A percentile compares a stretch with the other conserved stretches of the same genome.
Evolutionary conservation across 495 filamentous ascomycete species (phyloP).

Genomic region (Podospora didyma): DNA sequence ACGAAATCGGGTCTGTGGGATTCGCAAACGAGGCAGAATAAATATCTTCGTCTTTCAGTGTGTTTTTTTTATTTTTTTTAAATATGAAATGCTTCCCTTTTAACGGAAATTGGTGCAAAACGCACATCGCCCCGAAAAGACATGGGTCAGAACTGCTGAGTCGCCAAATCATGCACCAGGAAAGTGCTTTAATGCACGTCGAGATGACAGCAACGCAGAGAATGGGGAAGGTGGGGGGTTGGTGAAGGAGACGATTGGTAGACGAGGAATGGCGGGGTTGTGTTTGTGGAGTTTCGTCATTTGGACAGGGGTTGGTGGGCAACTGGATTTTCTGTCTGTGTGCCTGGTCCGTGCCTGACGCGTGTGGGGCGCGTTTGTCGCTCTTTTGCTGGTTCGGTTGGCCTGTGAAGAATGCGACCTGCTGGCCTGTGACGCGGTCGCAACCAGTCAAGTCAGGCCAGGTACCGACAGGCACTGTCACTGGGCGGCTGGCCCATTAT

Average conservation of each 20-base stretch:
- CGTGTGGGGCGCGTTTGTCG: background rate
- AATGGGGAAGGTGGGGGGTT: background rate
- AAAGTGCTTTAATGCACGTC: no score
- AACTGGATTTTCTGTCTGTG: background rate
- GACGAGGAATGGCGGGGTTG: background rate
- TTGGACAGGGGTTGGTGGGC: background rate
- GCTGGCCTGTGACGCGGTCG: conserved; percentile 1
- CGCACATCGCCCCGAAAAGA: no score
- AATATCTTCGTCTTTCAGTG: no score
- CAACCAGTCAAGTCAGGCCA: background rate
- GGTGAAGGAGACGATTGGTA: background rate
- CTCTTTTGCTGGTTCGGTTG: background rate
- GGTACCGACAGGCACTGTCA: background rate
- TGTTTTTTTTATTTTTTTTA: no score
- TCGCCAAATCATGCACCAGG: no score
- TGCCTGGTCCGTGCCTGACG: background rate
- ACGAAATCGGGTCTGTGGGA: no score
- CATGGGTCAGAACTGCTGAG: no score
- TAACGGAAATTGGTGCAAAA: no score
- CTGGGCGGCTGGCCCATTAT: background rate
- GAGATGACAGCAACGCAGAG: no score
- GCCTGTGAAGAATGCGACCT: background rate
- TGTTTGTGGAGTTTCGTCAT: conserved; percentile 1
- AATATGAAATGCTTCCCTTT: no score
- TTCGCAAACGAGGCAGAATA: no score